A percentile compares a stretch with the other conserved stretches of the same genome.
phyloP scores from a whole-genome alignment of 139 green algal genomes.

The Picocystis salinarum region DNA sequence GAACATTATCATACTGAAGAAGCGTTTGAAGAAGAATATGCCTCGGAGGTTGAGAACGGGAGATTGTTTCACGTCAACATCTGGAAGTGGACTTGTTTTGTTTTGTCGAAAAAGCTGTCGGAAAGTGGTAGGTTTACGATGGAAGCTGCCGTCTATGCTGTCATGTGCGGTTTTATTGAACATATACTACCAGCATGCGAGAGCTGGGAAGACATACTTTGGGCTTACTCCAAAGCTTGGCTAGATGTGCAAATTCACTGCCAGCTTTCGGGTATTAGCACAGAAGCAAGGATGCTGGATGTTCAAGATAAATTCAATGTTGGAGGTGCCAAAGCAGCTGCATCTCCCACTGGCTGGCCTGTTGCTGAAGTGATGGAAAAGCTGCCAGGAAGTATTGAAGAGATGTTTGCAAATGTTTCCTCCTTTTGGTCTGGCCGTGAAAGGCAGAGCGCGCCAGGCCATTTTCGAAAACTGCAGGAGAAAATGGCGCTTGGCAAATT shows the following conservation, averaged over 20 bases:
- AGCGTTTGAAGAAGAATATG: too few species aligned
- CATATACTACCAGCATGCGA: conserved; percentile 32
- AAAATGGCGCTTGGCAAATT: background rate
- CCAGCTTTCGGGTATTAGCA: too few species aligned
- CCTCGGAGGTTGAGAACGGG: conserved; percentile 24
- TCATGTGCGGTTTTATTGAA: conserved; percentile 25
- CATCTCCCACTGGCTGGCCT: too few species aligned
- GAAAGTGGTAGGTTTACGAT: conserved; percentile 15
- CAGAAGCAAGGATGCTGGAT: too few species aligned
- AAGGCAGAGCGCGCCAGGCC: too few species aligned
- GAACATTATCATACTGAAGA: too few species aligned
- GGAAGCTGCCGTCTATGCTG: conserved; percentile 43
- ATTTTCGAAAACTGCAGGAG: background rate
- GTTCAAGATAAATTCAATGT: too few species aligned
- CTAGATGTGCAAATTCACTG: conserved; percentile 21
- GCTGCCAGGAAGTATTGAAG: too few species aligned
- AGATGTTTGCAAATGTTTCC: too few species aligned
- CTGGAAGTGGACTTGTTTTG: conserved; percentile 45
- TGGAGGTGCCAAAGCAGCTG: too few species aligned
- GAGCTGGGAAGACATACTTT: conserved; percentile 49
- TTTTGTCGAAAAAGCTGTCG: conserved; percentile 13
- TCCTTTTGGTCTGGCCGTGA: too few species aligned
- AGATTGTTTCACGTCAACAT: conserved; percentile 18
- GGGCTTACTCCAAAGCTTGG: conserved; percentile 40
- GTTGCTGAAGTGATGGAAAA: too few species aligned